phyloP scores from a whole-genome alignment of 2,329 filamentous ascomycete species.

The Ceratocystis cubensis region DNA sequence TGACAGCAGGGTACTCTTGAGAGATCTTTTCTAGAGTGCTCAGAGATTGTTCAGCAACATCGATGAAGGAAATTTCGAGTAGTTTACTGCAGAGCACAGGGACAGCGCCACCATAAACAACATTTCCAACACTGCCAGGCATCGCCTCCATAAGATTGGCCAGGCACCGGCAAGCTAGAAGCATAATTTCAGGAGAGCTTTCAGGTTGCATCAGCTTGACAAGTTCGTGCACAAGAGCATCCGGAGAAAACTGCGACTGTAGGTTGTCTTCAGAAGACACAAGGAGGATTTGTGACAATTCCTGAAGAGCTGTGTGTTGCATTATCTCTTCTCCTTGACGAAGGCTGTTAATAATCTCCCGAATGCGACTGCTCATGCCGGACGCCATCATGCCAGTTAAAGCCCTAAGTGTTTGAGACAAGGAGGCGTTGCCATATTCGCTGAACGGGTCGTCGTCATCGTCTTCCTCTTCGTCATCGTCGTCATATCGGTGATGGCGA shows the following conservation, averaged over 20 bases:
- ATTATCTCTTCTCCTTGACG: slow-evolving; percentile 76
- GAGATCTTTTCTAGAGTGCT: slow-evolving; percentile 98
- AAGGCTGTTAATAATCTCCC: slow-evolving; percentile 63
- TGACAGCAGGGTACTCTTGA: slow-evolving; percentile 84
- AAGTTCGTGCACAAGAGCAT: slow-evolving; percentile 89
- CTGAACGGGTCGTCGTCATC: slow-evolving; percentile 54
- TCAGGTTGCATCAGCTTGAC: slow-evolving; percentile 75
- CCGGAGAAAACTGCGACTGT: slow-evolving; percentile 85
- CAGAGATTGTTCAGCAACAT: slow-evolving; percentile 89
- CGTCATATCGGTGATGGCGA: slow-evolving; percentile 28
- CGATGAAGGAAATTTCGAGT: slow-evolving; percentile 91
- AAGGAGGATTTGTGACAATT: slow-evolving; percentile 82
- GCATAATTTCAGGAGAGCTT: slow-evolving; percentile 95
- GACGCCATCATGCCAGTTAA: slow-evolving; percentile 78
- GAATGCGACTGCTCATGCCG: slow-evolving; percentile 64
- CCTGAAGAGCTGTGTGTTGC: slow-evolving; percentile 83
- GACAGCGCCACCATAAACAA: slow-evolving; percentile 94
- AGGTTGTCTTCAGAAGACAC: slow-evolving; percentile 96
- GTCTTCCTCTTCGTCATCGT: slow-evolving; percentile 50
- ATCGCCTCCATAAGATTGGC: slow-evolving; percentile 97
- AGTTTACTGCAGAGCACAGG: slow-evolving; percentile 90
- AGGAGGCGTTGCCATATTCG: slow-evolving; percentile 43
- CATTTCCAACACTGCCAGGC: slow-evolving; percentile 81
- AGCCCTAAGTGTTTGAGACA: slow-evolving; percentile 73
- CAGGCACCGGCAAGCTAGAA: slow-evolving; percentile 85